Conservation (phyloP, 1,139 yeast genomes). For the Nakaseomyces uthaithaninus region DNA sequence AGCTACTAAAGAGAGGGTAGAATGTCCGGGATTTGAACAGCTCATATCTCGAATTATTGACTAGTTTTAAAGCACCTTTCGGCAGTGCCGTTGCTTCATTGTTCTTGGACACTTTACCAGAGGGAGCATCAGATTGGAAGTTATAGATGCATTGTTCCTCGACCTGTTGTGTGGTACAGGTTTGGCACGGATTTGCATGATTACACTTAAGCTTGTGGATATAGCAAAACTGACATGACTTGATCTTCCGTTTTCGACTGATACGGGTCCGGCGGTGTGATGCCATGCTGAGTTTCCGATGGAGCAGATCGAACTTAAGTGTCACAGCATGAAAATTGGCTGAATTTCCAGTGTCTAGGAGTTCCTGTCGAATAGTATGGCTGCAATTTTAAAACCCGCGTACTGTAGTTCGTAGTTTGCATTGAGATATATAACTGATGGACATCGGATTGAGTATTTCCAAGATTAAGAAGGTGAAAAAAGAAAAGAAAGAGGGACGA, state of each 20-base stretch:
- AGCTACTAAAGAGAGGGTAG: conserved; percentile 22
- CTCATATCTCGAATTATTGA: conserved; percentile 8
- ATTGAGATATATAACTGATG: too few relatives aligned
- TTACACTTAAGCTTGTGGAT: conserved; percentile 23
- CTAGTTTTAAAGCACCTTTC: conserved; percentile 4
- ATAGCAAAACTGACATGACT: conserved; percentile 25
- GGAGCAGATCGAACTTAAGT: too few relatives aligned
- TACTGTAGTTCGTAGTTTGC: too few relatives aligned
- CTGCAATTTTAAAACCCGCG: too few relatives aligned
- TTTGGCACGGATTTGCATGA: conserved; percentile 20
- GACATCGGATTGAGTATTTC: too few relatives aligned
- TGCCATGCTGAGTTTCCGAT: not conserved
- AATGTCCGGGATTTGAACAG: conserved; percentile 20
- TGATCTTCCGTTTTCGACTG: conserved; percentile 11
- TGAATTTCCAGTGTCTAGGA: too few relatives aligned
- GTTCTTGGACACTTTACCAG: conserved; percentile 5
- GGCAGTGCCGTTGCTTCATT: not conserved
- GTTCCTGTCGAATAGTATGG: too few relatives aligned
- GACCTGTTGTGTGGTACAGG: conserved; percentile 13
- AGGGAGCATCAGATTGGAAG: conserved; percentile 10
- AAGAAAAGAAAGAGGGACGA: too few relatives aligned
- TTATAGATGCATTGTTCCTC: conserved; percentile 19
- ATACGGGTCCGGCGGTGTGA: not conserved
- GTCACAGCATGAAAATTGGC: too few relatives aligned
- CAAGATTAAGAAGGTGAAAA: too few relatives aligned